Base-by-base conservation (phyloP, 805 yeast genomes). In the Nakazawaea wyomingensis region DNA sequence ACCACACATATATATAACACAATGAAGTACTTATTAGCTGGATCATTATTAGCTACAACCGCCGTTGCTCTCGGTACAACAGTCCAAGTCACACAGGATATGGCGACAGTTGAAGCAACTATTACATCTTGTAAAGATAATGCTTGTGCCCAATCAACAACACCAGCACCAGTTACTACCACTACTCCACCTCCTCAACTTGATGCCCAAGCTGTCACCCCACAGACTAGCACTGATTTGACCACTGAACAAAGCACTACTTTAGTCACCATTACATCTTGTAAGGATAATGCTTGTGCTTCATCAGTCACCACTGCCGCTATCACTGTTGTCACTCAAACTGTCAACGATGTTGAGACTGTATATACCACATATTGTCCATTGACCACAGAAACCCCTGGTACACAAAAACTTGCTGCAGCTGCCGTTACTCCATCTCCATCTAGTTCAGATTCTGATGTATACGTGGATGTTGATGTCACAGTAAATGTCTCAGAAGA, bases 311-410 rank as follows among this genome's bases (percentile, higher is more conserved):
- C 48, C 10, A 51, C 61, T 13, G 55, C 60, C 20, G 57, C 54
- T 24, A 52, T 52, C 19, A 38, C 61, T 18, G 40, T 52, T 22
- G 39, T 54, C 41, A 65, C 71, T 34, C 49, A 61, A 30, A 59
- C 65, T 31, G 57, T 59, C 22, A 50, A 59, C 42, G 72, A 66
- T 22, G 54, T 54, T 18, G 57, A 49, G 38, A 65, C 71, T 19
- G 58, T 62, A 30, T 56, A 59, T 57, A 65, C 74, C 45, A 67
- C 74, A 20, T 62, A 57, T 57, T 62, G 68, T 50, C 67, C 67
- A 43, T 38, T 48, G 22, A 28, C 51, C 32, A 46, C 47, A 5
- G 31, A 53, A 30, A 11, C 53, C 9, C 34, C 56, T 28, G 48
- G 50, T 34, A 9, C 36, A 50, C 46, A 9, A 7, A 24, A 8